These are phyloP conservation scores for Lichtheimia ornata DNA, from an alignment of 371 early-diverging fungal genomes.

Conservation along the genomic window DNA sequence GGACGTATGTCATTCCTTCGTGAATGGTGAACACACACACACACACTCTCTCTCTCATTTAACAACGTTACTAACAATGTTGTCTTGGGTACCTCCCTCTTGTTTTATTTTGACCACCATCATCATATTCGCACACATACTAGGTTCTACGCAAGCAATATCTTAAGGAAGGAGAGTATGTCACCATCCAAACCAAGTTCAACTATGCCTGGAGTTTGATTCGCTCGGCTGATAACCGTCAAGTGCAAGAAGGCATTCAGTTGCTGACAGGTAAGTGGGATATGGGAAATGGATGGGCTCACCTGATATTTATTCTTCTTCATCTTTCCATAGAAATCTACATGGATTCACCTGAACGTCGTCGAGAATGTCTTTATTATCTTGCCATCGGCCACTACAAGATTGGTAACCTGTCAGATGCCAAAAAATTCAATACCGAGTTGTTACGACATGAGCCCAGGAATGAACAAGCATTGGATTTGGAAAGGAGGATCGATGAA, in stretches of 20 bases:
- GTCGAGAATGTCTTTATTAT: slow-evolving; percentile 94
- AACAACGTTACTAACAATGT: no score
- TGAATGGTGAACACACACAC: not conserved
- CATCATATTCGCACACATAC: no score
- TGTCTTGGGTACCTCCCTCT: not conserved
- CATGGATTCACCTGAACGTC: slow-evolving; percentile 77
- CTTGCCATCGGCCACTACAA: slow-evolving; percentile 91
- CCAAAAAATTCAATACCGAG: slow-evolving; percentile 77
- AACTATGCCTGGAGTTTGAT: slow-evolving; percentile 95
- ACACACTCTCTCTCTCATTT: no score
- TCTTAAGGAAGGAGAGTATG: slow-evolving; percentile 67
- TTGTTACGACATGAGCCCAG: slow-evolving; percentile 82
- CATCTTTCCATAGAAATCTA: slow-evolving; percentile 72
- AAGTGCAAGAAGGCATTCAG: slow-evolving; percentile 77
- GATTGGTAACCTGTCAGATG: slow-evolving; percentile 81
- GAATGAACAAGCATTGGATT: slow-evolving; percentile 79
- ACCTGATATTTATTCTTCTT: not conserved
- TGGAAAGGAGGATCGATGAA: slow-evolving; percentile 81
- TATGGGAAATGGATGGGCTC: no score
- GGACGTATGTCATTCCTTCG: slow-evolving; percentile 19
- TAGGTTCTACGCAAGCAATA: slow-evolving; percentile 76
- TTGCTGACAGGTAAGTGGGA: slow-evolving; percentile 69
- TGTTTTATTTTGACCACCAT: not conserved
- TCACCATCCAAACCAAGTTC: slow-evolving; percentile 89
- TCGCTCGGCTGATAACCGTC: slow-evolving; percentile 60